Percentiles rank a stretch among this genome's conserved stretches.
Evolutionary conservation across 306 rosid species (phyloP).

Genomic region (Gastrolobium villosum): DNA sequence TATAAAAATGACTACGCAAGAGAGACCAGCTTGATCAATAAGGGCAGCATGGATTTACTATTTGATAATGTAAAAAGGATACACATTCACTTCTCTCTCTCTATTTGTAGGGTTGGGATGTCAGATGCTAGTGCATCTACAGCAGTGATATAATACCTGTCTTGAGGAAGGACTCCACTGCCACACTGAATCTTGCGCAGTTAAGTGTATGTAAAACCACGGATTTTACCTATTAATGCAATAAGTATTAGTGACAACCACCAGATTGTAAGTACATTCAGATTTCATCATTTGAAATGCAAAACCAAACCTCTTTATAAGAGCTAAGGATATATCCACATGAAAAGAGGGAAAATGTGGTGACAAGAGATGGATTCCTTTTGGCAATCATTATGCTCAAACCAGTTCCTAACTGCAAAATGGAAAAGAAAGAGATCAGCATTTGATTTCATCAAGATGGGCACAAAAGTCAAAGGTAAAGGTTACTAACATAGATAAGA

Average conservation of each 20-base stretch:
- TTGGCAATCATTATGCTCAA: constrained; percentile 84
- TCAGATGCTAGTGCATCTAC: constrained; percentile 43
- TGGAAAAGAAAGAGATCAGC: constrained; percentile 40
- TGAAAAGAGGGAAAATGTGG: constrained; percentile 91
- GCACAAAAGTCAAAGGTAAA: background rate
- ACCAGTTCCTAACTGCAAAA: constrained; percentile 95
- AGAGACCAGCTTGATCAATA: constrained; percentile 32
- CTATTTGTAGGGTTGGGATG: background rate
- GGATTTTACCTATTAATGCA: constrained; percentile 77
- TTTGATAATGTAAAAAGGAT: constrained; percentile 28
- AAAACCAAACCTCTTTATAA: constrained; percentile 82
- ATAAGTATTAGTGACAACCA: constrained; percentile 41
- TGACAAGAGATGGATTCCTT: constrained; percentile 85
- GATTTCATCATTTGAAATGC: constrained; percentile 35
- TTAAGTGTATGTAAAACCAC: constrained; percentile 97
- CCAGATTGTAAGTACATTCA: constrained; percentile 29
- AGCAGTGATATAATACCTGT: constrained; percentile 69
- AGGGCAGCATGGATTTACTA: constrained; percentile 32
- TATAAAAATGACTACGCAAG: constrained; percentile 14
- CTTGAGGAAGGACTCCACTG: constrained; percentile 84
- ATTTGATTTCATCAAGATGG: constrained; percentile 20
- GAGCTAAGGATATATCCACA: constrained; percentile 95
- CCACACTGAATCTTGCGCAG: constrained; percentile 87
- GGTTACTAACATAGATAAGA: background rate
- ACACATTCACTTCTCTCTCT: constrained; percentile 1